These are phyloP conservation scores for Colletotrichum liaoningense DNA, from an alignment of 2,329 filamentous ascomycete genomes.

Conservation along the genomic window DNA sequence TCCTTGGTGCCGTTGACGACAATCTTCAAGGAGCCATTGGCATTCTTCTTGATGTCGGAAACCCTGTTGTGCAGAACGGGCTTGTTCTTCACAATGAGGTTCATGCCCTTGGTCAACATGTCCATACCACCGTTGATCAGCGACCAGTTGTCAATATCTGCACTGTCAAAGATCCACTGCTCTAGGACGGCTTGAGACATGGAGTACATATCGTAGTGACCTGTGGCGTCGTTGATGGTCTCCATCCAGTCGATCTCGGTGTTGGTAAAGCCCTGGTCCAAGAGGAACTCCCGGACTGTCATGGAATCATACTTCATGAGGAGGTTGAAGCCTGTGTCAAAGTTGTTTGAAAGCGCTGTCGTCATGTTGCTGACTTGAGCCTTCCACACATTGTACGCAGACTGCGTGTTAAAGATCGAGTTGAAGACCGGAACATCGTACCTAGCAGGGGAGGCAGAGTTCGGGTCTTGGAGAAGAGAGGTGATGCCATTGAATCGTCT, in stretches of 20 bases:
- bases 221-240: slow-evolving; percentile 39
- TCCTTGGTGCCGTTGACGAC: slow-evolving; percentile 37
- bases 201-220: slow-evolving; percentile 40
- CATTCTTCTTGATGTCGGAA: slow-evolving; percentile 37
- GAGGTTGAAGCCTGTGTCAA: slow-evolving; percentile 35
- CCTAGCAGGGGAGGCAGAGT: slow-evolving; percentile 19
- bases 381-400: slow-evolving; percentile 28
- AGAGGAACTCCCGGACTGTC: slow-evolving; percentile 38
- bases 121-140: slow-evolving; percentile 47
- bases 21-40: slow-evolving; percentile 37
- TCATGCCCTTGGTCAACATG: slow-evolving; percentile 44
- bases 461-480: slow-evolving; percentile 17
- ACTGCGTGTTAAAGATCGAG: slow-evolving; percentile 28
- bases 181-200: slow-evolving; percentile 39
- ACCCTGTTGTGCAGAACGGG: slow-evolving; percentile 38
- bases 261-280: slow-evolving; percentile 42
- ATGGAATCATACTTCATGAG: slow-evolving; percentile 40
- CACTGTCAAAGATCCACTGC: slow-evolving; percentile 41
- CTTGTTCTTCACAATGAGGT: slow-evolving; percentile 38
- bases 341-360: slow-evolving; percentile 31
- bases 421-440: slow-evolving; percentile 36
- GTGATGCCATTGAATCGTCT: slow-evolving; percentile 36
- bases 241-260: slow-evolving; percentile 46
- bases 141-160: slow-evolving; percentile 40
- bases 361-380: slow-evolving; percentile 26